A percentile compares a stretch with the other conserved stretches of the same genome.
phyloP scores from a whole-genome alignment of 1,284 basidiomycete species.

The Tetrapyrgos nigripes region DNA sequence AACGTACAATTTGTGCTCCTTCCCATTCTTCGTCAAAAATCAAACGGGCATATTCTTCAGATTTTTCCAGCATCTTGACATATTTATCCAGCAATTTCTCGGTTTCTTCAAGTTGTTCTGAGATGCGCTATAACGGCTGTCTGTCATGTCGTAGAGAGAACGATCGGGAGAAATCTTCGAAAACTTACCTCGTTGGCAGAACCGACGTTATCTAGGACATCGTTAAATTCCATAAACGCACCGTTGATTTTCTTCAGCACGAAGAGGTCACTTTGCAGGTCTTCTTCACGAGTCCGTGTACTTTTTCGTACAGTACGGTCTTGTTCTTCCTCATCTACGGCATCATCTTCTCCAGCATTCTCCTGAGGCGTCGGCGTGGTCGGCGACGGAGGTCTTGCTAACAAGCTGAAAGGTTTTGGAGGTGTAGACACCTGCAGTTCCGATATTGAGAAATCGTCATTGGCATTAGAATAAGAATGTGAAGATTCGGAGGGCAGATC shows the following conservation, averaged over 20 bases:
- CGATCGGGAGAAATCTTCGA: neutral
- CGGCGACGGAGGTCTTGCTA: slow-evolving; percentile 37
- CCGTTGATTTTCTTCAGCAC: slow-evolving; percentile 74
- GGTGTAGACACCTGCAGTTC: slow-evolving; percentile 55
- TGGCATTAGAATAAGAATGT: slow-evolving; percentile 48
- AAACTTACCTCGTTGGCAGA: slow-evolving; percentile 69
- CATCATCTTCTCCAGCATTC: slow-evolving; percentile 11
- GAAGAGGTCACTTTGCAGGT: slow-evolving; percentile 72
- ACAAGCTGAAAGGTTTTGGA: slow-evolving; percentile 46
- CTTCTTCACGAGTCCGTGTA: slow-evolving; percentile 68
- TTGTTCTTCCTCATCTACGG: slow-evolving; percentile 15
- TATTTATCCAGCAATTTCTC: slow-evolving; percentile 78
- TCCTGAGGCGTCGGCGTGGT: slow-evolving; percentile 17
- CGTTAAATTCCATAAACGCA: slow-evolving; percentile 68
- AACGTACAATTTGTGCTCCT: slow-evolving; percentile 69
- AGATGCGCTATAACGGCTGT: slow-evolving; percentile 55
- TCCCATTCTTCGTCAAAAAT: slow-evolving; percentile 79
- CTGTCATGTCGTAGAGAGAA: neutral
- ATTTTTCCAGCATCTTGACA: slow-evolving; percentile 68
- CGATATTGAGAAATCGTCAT: slow-evolving; percentile 66
- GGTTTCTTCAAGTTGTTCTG: slow-evolving; percentile 69
- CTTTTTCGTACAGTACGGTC: neutral
- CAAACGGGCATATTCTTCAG: slow-evolving; percentile 67
- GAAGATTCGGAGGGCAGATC: slow-evolving; percentile 45
- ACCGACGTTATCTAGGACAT: slow-evolving; percentile 64